A percentile compares a stretch with the other conserved stretches of the same genome.
These are phyloP conservation scores for Macaranga tanarius DNA, from an alignment of 441 rosid genomes.

Conservation along the genomic window DNA sequence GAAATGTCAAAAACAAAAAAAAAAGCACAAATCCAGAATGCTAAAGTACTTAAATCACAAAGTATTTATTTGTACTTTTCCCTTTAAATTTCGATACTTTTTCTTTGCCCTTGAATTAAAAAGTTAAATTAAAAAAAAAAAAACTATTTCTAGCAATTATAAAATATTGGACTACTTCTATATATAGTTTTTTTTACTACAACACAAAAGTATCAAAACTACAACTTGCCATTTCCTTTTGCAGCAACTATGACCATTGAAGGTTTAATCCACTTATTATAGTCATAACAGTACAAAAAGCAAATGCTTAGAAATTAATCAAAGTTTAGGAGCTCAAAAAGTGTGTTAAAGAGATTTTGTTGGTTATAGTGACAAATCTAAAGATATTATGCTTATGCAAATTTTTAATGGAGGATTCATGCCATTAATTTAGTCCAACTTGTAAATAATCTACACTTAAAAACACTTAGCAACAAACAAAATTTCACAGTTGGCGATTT, in stretches of 20 bases:
- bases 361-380: background rate
- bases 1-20: no score
- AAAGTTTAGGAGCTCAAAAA: slow-evolving; percentile 1
- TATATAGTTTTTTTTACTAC: background rate
- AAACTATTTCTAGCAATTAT: background rate
- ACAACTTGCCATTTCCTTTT: background rate
- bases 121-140: no score
- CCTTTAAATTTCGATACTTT: no score
- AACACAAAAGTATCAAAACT: background rate
- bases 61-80: no score
- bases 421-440: background rate
- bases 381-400: background rate
- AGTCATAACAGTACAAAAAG: background rate
- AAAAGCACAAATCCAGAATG: no score
- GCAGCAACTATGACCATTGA: background rate
- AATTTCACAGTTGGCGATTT: background rate
- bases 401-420: background rate
- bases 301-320: no score
- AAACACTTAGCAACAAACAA: background rate
- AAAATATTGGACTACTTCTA: background rate
- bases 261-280: background rate
- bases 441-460: background rate
- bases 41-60: no score
- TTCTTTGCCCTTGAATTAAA: no score
- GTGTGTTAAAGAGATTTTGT: background rate